Conservation (phyloP, 768 basidiomycete species). For the Boletus fagicola region DNA sequence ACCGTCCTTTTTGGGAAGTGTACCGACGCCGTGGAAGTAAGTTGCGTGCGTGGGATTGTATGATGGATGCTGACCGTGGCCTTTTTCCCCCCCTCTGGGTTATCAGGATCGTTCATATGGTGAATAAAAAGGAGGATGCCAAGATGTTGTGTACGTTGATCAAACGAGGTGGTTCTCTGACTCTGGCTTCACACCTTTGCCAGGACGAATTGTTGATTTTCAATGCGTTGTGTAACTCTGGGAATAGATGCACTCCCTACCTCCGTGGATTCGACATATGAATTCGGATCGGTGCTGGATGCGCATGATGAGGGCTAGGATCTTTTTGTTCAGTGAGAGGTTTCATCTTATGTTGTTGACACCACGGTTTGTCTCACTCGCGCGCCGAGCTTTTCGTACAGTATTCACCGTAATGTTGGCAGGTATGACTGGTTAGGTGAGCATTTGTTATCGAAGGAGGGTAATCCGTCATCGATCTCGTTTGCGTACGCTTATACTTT, state of each 20-base stretch:
- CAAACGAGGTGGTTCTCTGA: conserved; percentile 38
- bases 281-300: conserved; percentile 52
- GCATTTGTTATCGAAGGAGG: too few species aligned
- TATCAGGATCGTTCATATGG: conserved; percentile 32
- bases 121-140: conserved; percentile 36
- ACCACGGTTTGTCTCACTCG: too few species aligned
- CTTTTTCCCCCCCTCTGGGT: conserved; percentile 26
- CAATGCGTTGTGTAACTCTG: too few species aligned
- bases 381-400: too few species aligned
- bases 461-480: too few species aligned
- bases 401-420: too few species aligned
- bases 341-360: too few species aligned
- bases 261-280: conserved; percentile 54
- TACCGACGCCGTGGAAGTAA: conserved; percentile 39
- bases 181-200: neutral
- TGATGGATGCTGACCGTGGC: too few species aligned
- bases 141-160: conserved; percentile 38
- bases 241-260: conserved; percentile 39
- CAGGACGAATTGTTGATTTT: neutral
- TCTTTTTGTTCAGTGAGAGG: too few species aligned
- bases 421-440: too few species aligned
- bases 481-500: too few species aligned
- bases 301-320: conserved; percentile 71
- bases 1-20: conserved; percentile 56
- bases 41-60: too few species aligned